Evolutionary conservation across 805 yeast genomes (phyloP).

Genomic region (Candida koratica): DNA sequence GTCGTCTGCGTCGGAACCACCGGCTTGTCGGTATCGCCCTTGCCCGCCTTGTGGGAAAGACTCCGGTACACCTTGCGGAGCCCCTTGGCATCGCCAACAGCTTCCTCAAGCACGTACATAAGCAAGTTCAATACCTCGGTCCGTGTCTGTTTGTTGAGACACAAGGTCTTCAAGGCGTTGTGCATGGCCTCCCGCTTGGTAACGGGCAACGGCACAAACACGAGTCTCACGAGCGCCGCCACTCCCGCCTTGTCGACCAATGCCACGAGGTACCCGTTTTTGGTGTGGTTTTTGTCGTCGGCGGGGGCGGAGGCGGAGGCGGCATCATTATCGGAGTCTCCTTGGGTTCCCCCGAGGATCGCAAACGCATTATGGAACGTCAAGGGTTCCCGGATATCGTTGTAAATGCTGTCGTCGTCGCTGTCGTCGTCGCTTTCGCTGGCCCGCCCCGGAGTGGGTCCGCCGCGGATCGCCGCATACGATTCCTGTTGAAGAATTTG

Average conservation of each 20-base stretch:
- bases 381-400: conserved; percentile 7
- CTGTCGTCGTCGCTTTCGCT: conserved; percentile 19
- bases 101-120: conserved; percentile 70
- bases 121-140: conserved; percentile 67
- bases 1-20: conserved; percentile 57
- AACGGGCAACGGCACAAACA: conserved; percentile 69
- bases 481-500: conserved; percentile 60
- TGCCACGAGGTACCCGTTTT: conserved; percentile 46
- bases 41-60: conserved; percentile 42
- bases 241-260: conserved; percentile 73
- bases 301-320: too few relatives aligned
- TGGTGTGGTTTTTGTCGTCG: conserved; percentile 10
- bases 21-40: conserved; percentile 10
- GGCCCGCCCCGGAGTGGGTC: too few relatives aligned
- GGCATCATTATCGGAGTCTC: conserved; percentile 15
- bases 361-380: conserved; percentile 9
- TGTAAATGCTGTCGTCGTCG: conserved; percentile 21
- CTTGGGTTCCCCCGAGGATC: background rate
- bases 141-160: conserved; percentile 75
- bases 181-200: conserved; percentile 60
- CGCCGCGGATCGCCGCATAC: conserved; percentile 21
- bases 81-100: conserved; percentile 55
- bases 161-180: conserved; percentile 61
- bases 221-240: conserved; percentile 63
- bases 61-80: conserved; percentile 60